Evolutionary conservation across 179 eudicot genomes (phyloP).

Genomic region (Monotropa hypopitys): DNA sequence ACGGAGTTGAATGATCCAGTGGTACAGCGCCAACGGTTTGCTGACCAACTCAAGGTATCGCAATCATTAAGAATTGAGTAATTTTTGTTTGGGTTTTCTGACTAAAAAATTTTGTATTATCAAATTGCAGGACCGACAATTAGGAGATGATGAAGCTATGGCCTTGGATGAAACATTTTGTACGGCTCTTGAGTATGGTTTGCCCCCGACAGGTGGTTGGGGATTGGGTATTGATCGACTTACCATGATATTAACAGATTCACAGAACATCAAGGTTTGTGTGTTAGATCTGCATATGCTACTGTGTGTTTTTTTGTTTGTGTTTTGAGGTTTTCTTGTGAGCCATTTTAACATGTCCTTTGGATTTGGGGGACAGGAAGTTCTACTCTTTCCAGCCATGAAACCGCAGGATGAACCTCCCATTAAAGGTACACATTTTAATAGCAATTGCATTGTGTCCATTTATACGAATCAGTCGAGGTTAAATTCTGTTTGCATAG

Average conservation of each 20-base stretch:
- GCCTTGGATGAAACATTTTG: constrained; percentile 84
- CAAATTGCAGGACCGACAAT: constrained; percentile 63
- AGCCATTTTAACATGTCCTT: neutral
- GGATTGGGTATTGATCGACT: constrained; percentile 87
- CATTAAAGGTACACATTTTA: constrained; percentile 31
- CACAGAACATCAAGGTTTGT: constrained; percentile 83
- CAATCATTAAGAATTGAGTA: neutral
- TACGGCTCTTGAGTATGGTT: constrained; percentile 79
- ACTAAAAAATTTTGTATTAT: neutral
- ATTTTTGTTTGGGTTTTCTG: neutral
- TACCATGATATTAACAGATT: constrained; percentile 77
- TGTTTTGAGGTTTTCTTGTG: neutral
- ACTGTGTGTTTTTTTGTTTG: neutral
- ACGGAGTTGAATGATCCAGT: constrained; percentile 93
- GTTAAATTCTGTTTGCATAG: neutral
- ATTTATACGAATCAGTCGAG: neutral
- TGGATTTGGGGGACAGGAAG: constrained; percentile 45
- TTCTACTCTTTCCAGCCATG: constrained; percentile 89
- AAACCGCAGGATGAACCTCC: constrained; percentile 83
- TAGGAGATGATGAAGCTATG: constrained; percentile 98
- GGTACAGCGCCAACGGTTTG: constrained; percentile 85
- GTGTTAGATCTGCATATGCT: neutral
- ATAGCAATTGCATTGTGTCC: neutral
- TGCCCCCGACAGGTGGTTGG: constrained; percentile 96
- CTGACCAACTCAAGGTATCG: constrained; percentile 85